Base-by-base conservation (phyloP, 805 yeast genomes). In the Candida oleophila region DNA sequence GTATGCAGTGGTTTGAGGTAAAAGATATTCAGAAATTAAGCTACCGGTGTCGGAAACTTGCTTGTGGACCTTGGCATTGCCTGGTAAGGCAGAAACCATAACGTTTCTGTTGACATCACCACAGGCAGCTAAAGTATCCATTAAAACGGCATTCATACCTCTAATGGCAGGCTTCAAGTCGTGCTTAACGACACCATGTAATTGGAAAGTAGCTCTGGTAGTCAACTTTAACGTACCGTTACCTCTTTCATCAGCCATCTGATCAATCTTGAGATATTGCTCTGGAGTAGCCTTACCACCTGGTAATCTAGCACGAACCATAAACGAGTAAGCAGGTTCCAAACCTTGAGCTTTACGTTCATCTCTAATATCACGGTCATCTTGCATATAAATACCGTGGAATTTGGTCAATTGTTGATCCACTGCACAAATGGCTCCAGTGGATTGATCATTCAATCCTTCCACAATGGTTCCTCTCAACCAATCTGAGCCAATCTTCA, bases 311-410 rank as follows among this genome's bases (percentile, higher is more conserved):
- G 89, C 89, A 71, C 98, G 87, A 15, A 90, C 91, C 98, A 92
- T 92, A 69, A 92, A 92, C n/a, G 95, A 79, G 66, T 88, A 92
- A 43, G 95, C 96, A 15, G 98, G 98, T 70, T 92, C 98, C 52
- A 88, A 66, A 38, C 98, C 97, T 62, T 87, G 89, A 41, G 88
- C 81, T 71, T 91, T 92, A 62, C 97, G 84, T 57, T 87, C 86
- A 47, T 92, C 98, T 66, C 98, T 81, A 49, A 92, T 76, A 68
- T 92, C 98, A 74, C 98, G 88, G 65, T 92, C 98, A 67, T 92
- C 98, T 73, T 92, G 98, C 96, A 92, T 89, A 67, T 92, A 92
- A 55, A 90, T 89, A 71, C 98, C 98, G 68, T 92, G 98, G 81
- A 92, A 92, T 70, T 92, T 92, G 55, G 97, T 90, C 66, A 92